Percentiles rank a stretch among this genome's conserved stretches.
These are phyloP conservation scores for Tricholoma bakamatsutake DNA, from an alignment of 768 basidiomycete species.

Conservation along the genomic window DNA sequence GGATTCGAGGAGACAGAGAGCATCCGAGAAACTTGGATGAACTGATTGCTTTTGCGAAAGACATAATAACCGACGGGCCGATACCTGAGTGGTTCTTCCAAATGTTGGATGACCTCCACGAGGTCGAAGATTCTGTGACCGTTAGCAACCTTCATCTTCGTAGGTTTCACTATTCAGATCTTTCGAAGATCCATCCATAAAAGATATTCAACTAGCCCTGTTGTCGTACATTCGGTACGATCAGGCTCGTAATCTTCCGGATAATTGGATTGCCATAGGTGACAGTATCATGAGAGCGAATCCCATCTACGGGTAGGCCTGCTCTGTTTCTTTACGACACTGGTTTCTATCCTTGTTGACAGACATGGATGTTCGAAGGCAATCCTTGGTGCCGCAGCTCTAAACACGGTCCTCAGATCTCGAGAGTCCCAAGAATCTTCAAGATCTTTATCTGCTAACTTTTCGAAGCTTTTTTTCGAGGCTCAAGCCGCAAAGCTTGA, in stretches of 20 bases:
- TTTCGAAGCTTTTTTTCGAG: neutral
- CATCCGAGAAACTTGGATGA: slow-evolving; percentile 13
- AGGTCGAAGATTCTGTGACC: slow-evolving; percentile 13
- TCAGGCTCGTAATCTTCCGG: slow-evolving; percentile 19
- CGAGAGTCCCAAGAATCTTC: neutral
- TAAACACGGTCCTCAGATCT: neutral
- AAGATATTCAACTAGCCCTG: slow-evolving; percentile 10
- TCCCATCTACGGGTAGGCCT: slow-evolving; percentile 9
- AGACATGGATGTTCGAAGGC: neutral
- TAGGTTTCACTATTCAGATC: slow-evolving; percentile 6
- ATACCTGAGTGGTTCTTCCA: slow-evolving; percentile 22
- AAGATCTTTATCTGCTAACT: neutral
- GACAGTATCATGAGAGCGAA: slow-evolving; percentile 25
- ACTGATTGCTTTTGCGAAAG: slow-evolving; percentile 6
- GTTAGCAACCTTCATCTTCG: slow-evolving; percentile 9
- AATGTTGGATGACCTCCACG: slow-evolving; percentile 23
- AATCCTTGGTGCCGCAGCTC: neutral
- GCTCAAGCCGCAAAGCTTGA: neutral
- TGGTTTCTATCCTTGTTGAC: neutral
- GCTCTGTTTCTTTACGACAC: neutral
- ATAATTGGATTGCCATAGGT: slow-evolving; percentile 28
- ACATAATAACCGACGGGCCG: slow-evolving; percentile 12
- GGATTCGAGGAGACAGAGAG: slow-evolving; percentile 1
- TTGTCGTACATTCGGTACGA: slow-evolving; percentile 23
- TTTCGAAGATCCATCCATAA: neutral